A percentile compares a stretch with the other conserved stretches of the same genome.
These are phyloP conservation scores for Cyathus striatus DNA, from an alignment of 768 basidiomycete species.

Conservation along the genomic window DNA sequence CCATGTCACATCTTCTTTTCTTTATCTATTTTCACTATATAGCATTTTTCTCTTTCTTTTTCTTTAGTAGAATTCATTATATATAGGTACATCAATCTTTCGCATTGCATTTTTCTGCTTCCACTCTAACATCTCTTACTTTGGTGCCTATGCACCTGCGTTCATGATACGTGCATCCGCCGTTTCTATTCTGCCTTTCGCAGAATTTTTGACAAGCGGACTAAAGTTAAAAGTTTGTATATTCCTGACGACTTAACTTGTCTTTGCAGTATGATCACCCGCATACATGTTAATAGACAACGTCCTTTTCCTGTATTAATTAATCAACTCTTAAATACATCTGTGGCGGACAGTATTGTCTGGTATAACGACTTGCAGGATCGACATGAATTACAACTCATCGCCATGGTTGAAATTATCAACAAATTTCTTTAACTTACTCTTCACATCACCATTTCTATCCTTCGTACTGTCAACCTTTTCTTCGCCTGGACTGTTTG, in stretches of 20 bases:
- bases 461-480: conserved; percentile 1
- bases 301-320: not conserved
- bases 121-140: not conserved
- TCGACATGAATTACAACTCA: conserved; percentile 7
- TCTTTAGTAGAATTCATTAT: conserved; percentile 2
- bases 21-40: conserved; percentile 7
- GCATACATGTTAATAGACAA: not conserved
- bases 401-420: conserved; percentile 6
- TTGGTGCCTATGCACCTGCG: not conserved
- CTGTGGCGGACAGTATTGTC: not conserved
- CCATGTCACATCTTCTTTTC: conserved; percentile 8
- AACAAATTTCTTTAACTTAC: conserved; percentile 2
- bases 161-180: too few species aligned
- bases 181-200: not conserved
- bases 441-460: conserved; percentile 2
- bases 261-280: too few species aligned
- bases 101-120: not conserved
- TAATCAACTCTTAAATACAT: not conserved
- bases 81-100: conserved; percentile 9
- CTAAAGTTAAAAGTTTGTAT: not conserved
- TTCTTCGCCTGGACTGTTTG: conserved; percentile 1
- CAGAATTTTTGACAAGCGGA: not conserved
- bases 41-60: conserved; percentile 6
- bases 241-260: not conserved
- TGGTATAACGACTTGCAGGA: not conserved